Conservation (phyloP, 192 early-diverging fungal genomes). For the Funneliformis geosporum region DNA sequence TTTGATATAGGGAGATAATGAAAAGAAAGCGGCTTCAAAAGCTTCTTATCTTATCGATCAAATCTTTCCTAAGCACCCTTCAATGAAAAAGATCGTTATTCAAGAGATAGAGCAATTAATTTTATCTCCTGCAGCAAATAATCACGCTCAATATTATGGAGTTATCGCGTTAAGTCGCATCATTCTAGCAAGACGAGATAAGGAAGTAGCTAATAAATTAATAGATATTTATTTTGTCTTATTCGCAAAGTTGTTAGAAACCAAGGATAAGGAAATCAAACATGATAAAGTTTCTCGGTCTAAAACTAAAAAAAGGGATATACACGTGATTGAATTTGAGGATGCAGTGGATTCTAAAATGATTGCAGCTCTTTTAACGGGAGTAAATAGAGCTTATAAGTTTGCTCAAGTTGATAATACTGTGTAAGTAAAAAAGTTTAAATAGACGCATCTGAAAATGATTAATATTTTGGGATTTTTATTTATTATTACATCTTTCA, state of each 20-base stretch:
- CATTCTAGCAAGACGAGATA: constrained; percentile 75
- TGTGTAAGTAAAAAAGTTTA: constrained; percentile 42
- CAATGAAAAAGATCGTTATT: constrained; percentile 88
- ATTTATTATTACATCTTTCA: constrained; percentile 8
- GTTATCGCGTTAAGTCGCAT: constrained; percentile 92
- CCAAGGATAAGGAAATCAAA: constrained; percentile 46
- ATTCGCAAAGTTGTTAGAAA: constrained; percentile 79
- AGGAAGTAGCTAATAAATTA: constrained; percentile 76
- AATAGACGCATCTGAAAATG: neutral
- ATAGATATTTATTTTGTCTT: constrained; percentile 90
- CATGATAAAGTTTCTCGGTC: constrained; percentile 38
- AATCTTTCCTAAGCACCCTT: constrained; percentile 73
- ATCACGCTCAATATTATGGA: constrained; percentile 89
- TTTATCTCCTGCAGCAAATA: constrained; percentile 68
- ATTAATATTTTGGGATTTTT: neutral
- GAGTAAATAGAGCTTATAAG: constrained; percentile 93
- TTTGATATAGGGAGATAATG: constrained; percentile 71
- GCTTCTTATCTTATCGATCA: constrained; percentile 75
- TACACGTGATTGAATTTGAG: constrained; percentile 50
- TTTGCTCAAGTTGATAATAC: constrained; percentile 81
- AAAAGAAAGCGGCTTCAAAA: constrained; percentile 85
- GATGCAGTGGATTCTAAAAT: constrained; percentile 79
- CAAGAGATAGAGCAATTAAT: constrained; percentile 86
- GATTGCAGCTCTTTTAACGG: constrained; percentile 88
- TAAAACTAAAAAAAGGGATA: constrained; percentile 46